phyloP scores from a whole-genome alignment of 176 grass and related monocot genomes.

The Musa schizocarpa region DNA sequence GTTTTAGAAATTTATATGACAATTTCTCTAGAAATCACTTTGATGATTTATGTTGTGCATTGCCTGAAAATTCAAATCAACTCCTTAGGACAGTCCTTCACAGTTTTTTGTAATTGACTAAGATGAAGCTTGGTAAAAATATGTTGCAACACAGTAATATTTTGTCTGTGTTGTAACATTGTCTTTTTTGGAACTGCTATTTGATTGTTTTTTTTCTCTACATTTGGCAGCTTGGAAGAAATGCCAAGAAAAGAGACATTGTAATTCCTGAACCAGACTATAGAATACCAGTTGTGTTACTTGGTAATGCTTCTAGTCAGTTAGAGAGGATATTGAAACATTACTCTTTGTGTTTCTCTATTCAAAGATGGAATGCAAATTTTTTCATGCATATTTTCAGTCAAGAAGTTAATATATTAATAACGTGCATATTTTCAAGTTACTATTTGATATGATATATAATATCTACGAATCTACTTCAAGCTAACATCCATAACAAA shows the following conservation, averaged over 20 bases:
- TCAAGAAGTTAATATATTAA: neutral
- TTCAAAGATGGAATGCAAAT: conserved; percentile 1
- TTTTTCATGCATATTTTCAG: neutral
- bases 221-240: conserved; percentile 53
- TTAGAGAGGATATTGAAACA: neutral
- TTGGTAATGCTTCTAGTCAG: conserved; percentile 58
- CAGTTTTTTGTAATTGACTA: neutral
- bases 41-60: neutral
- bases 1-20: neutral
- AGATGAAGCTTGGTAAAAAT: neutral
- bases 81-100: neutral
- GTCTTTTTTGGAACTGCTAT: neutral
- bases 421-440: too few relatives aligned
- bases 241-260: conserved; percentile 49
- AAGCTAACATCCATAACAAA: neutral
- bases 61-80: neutral
- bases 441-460: neutral
- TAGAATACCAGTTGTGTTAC: conserved; percentile 65
- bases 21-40: neutral
- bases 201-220: neutral
- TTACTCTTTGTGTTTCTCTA: neutral
- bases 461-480: neutral
- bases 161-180: neutral
- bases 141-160: neutral
- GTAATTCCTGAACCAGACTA: conserved; percentile 84